A percentile compares a stretch with the other conserved stretches of the same genome.
These are phyloP conservation scores for Ascochyta lentis DNA, from an alignment of 2,329 filamentous ascomycete species.

Conservation along the genomic window DNA sequence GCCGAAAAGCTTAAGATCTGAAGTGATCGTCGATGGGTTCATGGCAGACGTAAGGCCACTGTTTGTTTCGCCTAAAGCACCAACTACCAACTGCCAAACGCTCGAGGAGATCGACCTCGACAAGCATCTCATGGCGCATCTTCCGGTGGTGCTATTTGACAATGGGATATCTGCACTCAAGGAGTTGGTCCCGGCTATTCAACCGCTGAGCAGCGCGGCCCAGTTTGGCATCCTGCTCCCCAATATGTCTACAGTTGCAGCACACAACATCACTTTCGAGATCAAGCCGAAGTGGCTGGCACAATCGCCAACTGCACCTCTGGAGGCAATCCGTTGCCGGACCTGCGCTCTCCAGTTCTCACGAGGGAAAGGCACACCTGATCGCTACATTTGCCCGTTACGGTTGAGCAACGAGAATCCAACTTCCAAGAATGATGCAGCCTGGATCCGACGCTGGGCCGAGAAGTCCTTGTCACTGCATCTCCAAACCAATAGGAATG, in stretches of 20 bases:
- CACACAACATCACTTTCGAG: conserved; percentile 44
- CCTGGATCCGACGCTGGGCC: conserved; percentile 24
- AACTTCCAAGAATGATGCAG: conserved; percentile 14
- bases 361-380: conserved; percentile 19
- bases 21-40: conserved; percentile 38
- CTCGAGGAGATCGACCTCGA: conserved; percentile 15
- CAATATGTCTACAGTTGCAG: conserved; percentile 37
- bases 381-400: conserved; percentile 50
- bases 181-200: conserved; percentile 6
- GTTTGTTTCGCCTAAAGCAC: conserved; percentile 23
- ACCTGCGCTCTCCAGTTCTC: conserved; percentile 55
- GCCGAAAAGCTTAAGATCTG: conserved; percentile 31
- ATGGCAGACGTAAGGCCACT: conserved; percentile 38
- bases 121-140: conserved; percentile 13
- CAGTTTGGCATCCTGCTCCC: conserved; percentile 39
- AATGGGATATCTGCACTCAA: conserved; percentile 8
- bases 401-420: conserved; percentile 45
- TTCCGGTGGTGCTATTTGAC: conserved; percentile 7
- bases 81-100: conserved; percentile 1
- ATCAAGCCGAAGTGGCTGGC: conserved; percentile 59
- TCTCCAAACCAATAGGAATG: neutral
- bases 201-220: conserved; percentile 13
- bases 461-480: conserved; percentile 11
- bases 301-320: conserved; percentile 55
- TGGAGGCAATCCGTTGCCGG: conserved; percentile 50